phyloP scores from a whole-genome alignment of 2,329 filamentous ascomycete species.

The Pseudocercospora fijiensis region DNA sequence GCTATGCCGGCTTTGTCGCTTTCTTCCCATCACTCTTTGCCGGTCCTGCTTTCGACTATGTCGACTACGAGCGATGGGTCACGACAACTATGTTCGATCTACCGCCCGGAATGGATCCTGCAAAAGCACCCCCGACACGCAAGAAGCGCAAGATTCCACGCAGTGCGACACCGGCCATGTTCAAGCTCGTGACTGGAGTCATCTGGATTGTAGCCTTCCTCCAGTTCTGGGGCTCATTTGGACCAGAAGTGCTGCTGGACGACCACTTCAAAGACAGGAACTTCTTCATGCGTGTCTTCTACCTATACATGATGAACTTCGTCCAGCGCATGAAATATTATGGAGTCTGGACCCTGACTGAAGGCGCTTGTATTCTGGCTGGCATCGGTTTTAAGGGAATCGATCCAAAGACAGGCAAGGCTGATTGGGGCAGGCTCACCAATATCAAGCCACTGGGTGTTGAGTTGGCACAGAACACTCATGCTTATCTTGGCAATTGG shows the following conservation, averaged over 20 bases:
- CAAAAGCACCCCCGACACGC: constrained; percentile 79
- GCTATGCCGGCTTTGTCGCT: constrained; percentile 86
- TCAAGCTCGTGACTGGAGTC: constrained; percentile 72
- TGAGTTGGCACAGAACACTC: constrained; percentile 89
- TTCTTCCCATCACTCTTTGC: constrained; percentile 92
- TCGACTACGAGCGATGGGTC: constrained; percentile 88
- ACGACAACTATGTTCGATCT: constrained; percentile 93
- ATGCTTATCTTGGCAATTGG: constrained; percentile 87
- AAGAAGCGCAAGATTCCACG: constrained; percentile 91
- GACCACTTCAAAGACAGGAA: constrained; percentile 65
- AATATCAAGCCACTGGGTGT: constrained; percentile 86
- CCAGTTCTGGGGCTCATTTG: constrained; percentile 67
- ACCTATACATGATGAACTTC: constrained; percentile 80
- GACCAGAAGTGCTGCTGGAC: constrained; percentile 61
- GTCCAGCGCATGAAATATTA: constrained; percentile 91
- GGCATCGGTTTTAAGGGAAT: constrained; percentile 94
- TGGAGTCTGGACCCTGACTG: constrained; percentile 88
- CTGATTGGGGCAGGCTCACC: constrained; percentile 84
- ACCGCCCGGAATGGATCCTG: constrained; percentile 74
- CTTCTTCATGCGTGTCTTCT: constrained; percentile 71
- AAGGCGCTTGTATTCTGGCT: constrained; percentile 89
- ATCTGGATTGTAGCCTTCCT: constrained; percentile 79
- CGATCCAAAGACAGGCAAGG: constrained; percentile 77
- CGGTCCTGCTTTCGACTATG: constrained; percentile 91
- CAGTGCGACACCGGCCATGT: constrained; percentile 78